Evolutionary conservation across 2,329 filamentous ascomycete species (phyloP).

Genomic region (Fusarium concolor): DNA sequence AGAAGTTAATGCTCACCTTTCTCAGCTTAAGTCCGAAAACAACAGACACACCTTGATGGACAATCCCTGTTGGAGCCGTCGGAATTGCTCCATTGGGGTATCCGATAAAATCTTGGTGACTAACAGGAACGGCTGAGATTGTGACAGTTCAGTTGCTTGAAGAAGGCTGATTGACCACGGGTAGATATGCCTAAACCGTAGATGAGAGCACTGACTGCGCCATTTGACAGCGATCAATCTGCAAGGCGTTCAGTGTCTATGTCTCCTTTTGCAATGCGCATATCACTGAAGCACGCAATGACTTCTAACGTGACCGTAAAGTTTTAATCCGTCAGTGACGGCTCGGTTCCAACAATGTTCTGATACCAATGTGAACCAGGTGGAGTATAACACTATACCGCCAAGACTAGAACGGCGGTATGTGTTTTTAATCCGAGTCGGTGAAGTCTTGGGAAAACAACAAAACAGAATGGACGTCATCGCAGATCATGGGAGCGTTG

Average conservation of each 20-base stretch:
- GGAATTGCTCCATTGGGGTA: conserved; percentile 46
- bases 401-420: conserved; percentile 26
- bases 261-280: conserved; percentile 5
- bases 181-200: conserved; percentile 41
- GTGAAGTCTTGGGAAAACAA: conserved; percentile 46
- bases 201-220: conserved; percentile 17
- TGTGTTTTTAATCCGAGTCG: conserved; percentile 38
- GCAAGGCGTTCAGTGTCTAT: neutral
- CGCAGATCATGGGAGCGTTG: conserved; percentile 17
- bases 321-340: neutral
- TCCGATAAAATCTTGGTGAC: conserved; percentile 36
- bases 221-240: conserved; percentile 43
- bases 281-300: neutral
- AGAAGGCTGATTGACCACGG: conserved; percentile 27
- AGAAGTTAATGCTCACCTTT: conserved; percentile 38
- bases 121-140: conserved; percentile 35
- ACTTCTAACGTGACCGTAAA: neutral
- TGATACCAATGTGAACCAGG: neutral
- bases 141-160: conserved; percentile 1
- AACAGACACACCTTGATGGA: conserved; percentile 37
- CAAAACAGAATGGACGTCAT: conserved; percentile 34
- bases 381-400: conserved; percentile 15
- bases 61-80: conserved; percentile 41
- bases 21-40: conserved; percentile 35
- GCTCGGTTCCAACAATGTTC: conserved; percentile 1